These are phyloP conservation scores for Cyphellophora attinorum DNA, from an alignment of 2,329 filamentous ascomycete species.

Conservation along the genomic window DNA sequence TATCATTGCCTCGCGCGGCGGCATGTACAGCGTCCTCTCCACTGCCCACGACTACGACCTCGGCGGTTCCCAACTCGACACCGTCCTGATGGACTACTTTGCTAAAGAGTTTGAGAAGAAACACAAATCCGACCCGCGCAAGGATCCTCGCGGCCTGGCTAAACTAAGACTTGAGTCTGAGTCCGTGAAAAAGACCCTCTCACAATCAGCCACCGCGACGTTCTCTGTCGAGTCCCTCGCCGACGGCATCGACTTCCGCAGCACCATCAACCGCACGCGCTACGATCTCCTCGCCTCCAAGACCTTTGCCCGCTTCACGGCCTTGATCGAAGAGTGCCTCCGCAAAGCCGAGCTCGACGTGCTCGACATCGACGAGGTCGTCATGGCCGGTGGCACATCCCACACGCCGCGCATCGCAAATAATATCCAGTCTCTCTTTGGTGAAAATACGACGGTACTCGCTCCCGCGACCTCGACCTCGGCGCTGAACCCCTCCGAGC, in stretches of 20 bases:
- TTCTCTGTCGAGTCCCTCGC: constrained; percentile 89
- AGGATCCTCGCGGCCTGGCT: constrained; percentile 70
- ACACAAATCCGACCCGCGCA: constrained; percentile 78
- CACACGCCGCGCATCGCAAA: constrained; percentile 89
- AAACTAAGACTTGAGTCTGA: constrained; percentile 92
- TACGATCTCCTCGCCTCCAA: constrained; percentile 85
- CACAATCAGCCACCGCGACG: constrained; percentile 74
- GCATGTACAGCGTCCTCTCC: constrained; percentile 91
- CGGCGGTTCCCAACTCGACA: constrained; percentile 74
- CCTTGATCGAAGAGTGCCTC: constrained; percentile 72
- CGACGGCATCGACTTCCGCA: constrained; percentile 81
- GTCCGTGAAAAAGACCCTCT: constrained; percentile 82
- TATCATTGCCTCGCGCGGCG: constrained; percentile 80
- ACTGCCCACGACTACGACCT: constrained; percentile 95
- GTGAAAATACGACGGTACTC: constrained; percentile 64
- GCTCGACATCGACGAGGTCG: constrained; percentile 88
- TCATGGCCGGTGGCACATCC: constrained; percentile 82
- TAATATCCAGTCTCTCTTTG: constrained; percentile 72
- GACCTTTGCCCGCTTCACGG: constrained; percentile 79
- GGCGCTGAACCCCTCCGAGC: constrained; percentile 88
- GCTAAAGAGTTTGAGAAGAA: constrained; percentile 99
- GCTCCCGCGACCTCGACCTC: constrained; percentile 69
- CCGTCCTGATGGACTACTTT: constrained; percentile 89
- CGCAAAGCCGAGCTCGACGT: constrained; percentile 89
- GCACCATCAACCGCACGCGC: constrained; percentile 83